A percentile compares a stretch with the other conserved stretches of the same genome.
Conservation (phyloP, 805 yeast species). For the Phaffomyces thermotolerans region DNA sequence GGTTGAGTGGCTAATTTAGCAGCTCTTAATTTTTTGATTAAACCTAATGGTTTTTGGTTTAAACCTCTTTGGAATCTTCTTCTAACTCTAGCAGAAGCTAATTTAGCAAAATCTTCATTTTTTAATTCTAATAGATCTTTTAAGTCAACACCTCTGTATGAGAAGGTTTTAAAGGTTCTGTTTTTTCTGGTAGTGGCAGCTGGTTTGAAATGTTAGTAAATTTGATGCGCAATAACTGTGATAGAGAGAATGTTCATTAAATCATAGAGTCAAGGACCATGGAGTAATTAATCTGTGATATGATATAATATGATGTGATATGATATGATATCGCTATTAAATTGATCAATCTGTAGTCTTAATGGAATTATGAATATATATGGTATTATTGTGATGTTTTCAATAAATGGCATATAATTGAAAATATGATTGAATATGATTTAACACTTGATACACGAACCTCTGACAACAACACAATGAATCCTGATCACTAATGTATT, state of each 20-base stretch:
- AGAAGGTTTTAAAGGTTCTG: conserved; percentile 93
- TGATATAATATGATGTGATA: no score
- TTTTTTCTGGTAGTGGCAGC: conserved; percentile 57
- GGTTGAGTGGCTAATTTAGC: conserved; percentile 86
- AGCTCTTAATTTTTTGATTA: conserved; percentile 95
- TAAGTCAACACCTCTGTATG: conserved; percentile 98
- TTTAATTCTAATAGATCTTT: conserved; percentile 87
- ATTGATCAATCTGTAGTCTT: no score
- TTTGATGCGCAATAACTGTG: neutral
- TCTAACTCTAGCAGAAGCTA: conserved; percentile 98
- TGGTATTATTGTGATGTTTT: no score
- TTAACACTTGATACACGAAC: neutral
- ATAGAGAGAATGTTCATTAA: neutral
- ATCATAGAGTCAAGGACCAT: no score
- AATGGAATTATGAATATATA: no score
- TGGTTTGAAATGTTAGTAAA: conserved; percentile 20
- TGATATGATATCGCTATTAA: no score
- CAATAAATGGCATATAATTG: neutral
- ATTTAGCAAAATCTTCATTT: conserved; percentile 94
- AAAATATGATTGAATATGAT: neutral
- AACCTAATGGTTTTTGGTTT: conserved; percentile 89
- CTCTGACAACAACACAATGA: no score
- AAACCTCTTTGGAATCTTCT: conserved; percentile 99
- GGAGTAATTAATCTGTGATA: no score
- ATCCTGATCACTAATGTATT: no score